Evolutionary conservation across 257 asterid species (phyloP).

Genomic region (Cordia subcordata): DNA sequence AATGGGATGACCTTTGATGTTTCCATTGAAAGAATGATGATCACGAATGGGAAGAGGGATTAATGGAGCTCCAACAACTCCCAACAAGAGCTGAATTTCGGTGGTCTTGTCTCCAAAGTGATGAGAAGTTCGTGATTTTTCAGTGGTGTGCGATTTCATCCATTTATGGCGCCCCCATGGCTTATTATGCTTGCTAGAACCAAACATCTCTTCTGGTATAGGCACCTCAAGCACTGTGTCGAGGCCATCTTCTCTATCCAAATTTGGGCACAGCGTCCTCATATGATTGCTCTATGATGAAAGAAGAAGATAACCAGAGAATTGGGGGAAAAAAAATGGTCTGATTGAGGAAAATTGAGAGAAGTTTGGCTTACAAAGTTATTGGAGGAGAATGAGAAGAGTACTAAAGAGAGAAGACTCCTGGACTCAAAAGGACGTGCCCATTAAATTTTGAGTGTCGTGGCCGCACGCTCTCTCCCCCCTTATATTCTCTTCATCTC

Average conservation of each 20-base stretch:
- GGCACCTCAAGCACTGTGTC: constrained; percentile 89
- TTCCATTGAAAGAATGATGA: constrained; percentile 24
- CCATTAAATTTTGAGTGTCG: constrained; percentile 43
- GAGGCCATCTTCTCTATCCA: constrained; percentile 65
- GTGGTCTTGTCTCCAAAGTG: constrained; percentile 45
- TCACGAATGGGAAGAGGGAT: constrained; percentile 39
- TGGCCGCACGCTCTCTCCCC: constrained; percentile 53
- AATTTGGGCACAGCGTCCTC: constrained; percentile 74
- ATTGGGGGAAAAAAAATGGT: not conserved
- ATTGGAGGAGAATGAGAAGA: not conserved
- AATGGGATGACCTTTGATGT: constrained; percentile 46
- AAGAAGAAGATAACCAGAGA: not conserved
- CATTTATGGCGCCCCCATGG: constrained; percentile 61
- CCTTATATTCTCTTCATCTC: not conserved
- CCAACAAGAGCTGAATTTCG: constrained; percentile 69
- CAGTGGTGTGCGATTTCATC: constrained; percentile 33
- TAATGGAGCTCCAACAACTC: constrained; percentile 75
- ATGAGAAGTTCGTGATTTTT: constrained; percentile 19
- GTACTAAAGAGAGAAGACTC: not conserved
- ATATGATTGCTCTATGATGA: constrained; percentile 12
- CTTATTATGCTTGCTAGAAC: constrained; percentile 31
- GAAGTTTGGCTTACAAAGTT: not conserved
- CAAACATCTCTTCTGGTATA: constrained; percentile 63
- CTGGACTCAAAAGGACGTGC: constrained; percentile 41
- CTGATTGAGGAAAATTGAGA: not conserved